Evolutionary conservation across 371 early-diverging fungal genomes (phyloP).

Genomic region (Mortierella sp.): DNA sequence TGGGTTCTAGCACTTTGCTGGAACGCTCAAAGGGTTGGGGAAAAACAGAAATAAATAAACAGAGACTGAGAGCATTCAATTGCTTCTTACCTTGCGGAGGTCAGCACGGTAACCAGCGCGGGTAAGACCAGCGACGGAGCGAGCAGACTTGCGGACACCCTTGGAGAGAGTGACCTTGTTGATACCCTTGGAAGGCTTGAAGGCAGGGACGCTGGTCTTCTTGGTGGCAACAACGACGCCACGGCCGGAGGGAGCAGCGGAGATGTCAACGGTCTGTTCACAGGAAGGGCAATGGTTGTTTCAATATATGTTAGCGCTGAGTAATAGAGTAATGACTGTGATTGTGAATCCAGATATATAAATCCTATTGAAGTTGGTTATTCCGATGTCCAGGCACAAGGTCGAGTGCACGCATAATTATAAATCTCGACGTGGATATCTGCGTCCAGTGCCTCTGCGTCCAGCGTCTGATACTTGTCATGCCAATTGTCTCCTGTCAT

Average conservation of each 20-base stretch:
- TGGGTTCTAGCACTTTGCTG: constrained; percentile 61
- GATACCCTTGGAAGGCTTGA: constrained; percentile 61
- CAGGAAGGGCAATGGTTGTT: not conserved
- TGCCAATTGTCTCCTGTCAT: not conserved
- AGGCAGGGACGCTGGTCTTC: constrained; percentile 61
- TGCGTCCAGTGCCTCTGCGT: no score
- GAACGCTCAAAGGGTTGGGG: not conserved
- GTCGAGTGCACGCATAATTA: no score
- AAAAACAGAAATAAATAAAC: not conserved
- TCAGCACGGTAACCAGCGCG: constrained; percentile 82
- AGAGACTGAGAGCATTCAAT: not conserved
- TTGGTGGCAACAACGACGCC: constrained; percentile 75
- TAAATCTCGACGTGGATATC: no score
- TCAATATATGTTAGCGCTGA: not conserved
- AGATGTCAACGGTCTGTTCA: constrained; percentile 73
- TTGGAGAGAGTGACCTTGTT: constrained; percentile 72
- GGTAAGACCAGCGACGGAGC: constrained; percentile 79
- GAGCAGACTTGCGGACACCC: constrained; percentile 77
- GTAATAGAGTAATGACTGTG: not conserved
- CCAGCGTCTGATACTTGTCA: no score
- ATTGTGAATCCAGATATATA: not conserved
- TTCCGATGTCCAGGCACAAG: no score
- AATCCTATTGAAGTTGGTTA: no score
- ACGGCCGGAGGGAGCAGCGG: constrained; percentile 67
- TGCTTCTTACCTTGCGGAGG: constrained; percentile 73